Conservation (phyloP, 768 basidiomycete species). For the Podaxis carcinomalis region DNA sequence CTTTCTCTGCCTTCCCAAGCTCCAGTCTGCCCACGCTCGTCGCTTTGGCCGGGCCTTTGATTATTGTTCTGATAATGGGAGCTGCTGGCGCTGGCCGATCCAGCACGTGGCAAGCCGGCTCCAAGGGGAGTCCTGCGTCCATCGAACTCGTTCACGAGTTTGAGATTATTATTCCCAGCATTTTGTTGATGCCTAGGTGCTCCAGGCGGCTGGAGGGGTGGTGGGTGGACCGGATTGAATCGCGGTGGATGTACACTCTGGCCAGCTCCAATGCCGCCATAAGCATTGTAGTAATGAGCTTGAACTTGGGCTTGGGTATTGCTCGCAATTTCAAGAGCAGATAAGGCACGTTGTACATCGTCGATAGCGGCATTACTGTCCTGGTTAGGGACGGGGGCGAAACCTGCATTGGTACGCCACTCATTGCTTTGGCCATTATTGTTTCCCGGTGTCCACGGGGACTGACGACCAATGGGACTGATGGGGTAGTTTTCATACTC, state of each 20-base stretch:
- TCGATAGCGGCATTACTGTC: constrained; percentile 46
- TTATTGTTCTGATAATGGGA: constrained; percentile 27
- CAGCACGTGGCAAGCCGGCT: constrained; percentile 35
- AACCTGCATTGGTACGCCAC: constrained; percentile 40
- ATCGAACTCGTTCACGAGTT: constrained; percentile 60
- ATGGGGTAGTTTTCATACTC: constrained; percentile 52
- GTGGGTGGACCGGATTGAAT: constrained; percentile 36
- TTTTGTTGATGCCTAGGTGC: constrained; percentile 29
- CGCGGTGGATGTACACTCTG: constrained; percentile 66
- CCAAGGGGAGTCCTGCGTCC: constrained; percentile 58
- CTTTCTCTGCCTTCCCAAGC: constrained; percentile 70
- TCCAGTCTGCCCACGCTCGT: constrained; percentile 26
- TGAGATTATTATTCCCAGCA: constrained; percentile 39
- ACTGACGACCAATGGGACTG: constrained; percentile 57
- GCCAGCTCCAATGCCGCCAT: constrained; percentile 24
- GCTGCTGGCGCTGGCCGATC: constrained; percentile 26
- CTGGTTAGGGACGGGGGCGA: constrained; percentile 26
- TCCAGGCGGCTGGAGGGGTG: constrained; percentile 9
- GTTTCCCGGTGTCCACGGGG: constrained; percentile 52
- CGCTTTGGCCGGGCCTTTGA: constrained; percentile 16
- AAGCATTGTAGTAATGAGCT: constrained; percentile 27
- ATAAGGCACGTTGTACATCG: constrained; percentile 73
- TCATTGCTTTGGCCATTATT: constrained; percentile 37
- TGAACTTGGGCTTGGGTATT: constrained; percentile 18
- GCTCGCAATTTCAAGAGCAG: constrained; percentile 57